These are phyloP conservation scores for Ophiostoma ulmi DNA, from an alignment of 2,329 filamentous ascomycete genomes.

Conservation along the genomic window DNA sequence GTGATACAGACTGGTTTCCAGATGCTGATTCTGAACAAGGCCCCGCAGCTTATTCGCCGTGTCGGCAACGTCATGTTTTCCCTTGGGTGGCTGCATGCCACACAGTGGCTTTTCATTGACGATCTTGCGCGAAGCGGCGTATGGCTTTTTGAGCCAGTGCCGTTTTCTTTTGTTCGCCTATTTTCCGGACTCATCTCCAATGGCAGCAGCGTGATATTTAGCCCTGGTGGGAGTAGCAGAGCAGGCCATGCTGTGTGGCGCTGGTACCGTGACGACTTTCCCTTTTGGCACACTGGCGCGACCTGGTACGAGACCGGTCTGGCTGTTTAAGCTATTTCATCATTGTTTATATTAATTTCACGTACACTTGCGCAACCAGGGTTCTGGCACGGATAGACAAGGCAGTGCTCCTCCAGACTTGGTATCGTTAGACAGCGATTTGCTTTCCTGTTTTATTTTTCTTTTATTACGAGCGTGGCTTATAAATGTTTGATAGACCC, in stretches of 20 bases:
- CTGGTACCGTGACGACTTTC: conserved; percentile 53
- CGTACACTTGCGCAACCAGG: neutral
- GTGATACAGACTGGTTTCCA: conserved; percentile 48
- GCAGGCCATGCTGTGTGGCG: conserved; percentile 53
- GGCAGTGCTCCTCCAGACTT: no score
- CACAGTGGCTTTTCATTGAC: conserved; percentile 61
- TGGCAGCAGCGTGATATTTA: conserved; percentile 41
- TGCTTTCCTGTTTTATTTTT: neutral
- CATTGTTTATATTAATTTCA: neutral
- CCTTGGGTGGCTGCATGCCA: conserved; percentile 62
- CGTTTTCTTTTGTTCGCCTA: conserved; percentile 63
- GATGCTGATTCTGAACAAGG: conserved; percentile 31
- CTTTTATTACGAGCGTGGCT: neutral
- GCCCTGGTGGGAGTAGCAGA: conserved; percentile 47
- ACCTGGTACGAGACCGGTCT: conserved; percentile 56
- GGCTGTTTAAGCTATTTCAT: conserved; percentile 30
- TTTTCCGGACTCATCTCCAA: conserved; percentile 34
- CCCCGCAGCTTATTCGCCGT: conserved; percentile 37
- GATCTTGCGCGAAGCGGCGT: conserved; percentile 70
- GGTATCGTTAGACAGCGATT: neutral
- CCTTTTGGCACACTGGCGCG: conserved; percentile 52
- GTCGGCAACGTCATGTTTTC: conserved; percentile 58
- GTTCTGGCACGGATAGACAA: no score
- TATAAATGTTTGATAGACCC: neutral
- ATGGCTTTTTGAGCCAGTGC: conserved; percentile 79